Conservation (phyloP, 805 yeast genomes). For the Ogataea allantospora region DNA sequence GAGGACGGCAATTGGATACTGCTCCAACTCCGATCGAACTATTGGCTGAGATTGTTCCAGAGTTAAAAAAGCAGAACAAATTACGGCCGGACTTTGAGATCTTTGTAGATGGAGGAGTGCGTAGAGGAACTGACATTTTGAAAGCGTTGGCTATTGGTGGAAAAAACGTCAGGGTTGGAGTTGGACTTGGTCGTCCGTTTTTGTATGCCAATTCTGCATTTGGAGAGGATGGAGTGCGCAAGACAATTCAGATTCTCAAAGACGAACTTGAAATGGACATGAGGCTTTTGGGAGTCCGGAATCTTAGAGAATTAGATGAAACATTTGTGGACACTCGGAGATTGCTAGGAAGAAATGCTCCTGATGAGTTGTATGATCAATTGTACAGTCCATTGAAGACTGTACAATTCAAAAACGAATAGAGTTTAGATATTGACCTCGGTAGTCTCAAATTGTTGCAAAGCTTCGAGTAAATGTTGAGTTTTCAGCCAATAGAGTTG, state of each 20-base stretch:
- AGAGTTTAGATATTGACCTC: conserved; percentile 6
- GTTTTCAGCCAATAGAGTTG: conserved; percentile 30
- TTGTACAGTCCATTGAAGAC: conserved; percentile 31
- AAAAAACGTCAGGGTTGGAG: conserved; percentile 67
- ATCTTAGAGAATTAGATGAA: conserved; percentile 57
- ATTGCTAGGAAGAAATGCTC: conserved; percentile 33
- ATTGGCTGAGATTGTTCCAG: conserved; percentile 65
- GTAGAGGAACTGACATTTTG: conserved; percentile 64
- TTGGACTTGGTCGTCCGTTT: conserved; percentile 68
- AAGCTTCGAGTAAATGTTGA: conserved; percentile 26
- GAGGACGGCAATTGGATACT: conserved; percentile 85
- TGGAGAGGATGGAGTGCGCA: conserved; percentile 64
- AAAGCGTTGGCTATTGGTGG: conserved; percentile 72
- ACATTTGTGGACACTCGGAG: conserved; percentile 55
- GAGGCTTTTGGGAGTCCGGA: conserved; percentile 74
- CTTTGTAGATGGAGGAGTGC: conserved; percentile 66
- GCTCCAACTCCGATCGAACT: conserved; percentile 77
- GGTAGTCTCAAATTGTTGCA: conserved; percentile 10
- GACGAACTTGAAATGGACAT: conserved; percentile 74
- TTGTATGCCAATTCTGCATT: conserved; percentile 61
- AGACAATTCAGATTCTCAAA: conserved; percentile 58
- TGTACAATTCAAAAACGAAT: conserved; percentile 32
- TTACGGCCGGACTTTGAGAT: conserved; percentile 53
- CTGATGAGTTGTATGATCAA: conserved; percentile 31
- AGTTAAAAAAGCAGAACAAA: conserved; percentile 42